A percentile compares a stretch with the other conserved stretches of the same genome.
phyloP scores from a whole-genome alignment of 2,329 filamentous ascomycete genomes.

The Chaetothyriales sp. region DNA sequence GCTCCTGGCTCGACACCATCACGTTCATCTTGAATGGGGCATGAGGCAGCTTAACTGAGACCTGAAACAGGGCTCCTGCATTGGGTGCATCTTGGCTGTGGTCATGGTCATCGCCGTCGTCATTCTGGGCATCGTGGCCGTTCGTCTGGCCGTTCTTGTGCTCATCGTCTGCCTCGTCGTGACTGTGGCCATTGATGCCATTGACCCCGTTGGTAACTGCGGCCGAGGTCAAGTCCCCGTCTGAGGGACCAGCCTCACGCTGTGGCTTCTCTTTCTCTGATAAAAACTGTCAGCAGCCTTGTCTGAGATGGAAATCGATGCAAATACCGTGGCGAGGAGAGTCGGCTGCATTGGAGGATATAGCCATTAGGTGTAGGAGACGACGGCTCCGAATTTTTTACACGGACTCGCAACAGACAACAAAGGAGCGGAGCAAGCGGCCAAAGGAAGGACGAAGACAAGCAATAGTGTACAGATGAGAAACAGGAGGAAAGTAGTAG shows the following conservation, averaged over 20 bases:
- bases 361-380: slow-evolving; percentile 5
- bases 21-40: slow-evolving; percentile 66
- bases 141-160: slow-evolving; percentile 5
- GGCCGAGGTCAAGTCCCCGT: not conserved
- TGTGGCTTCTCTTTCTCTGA: not conserved
- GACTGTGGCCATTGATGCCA: slow-evolving; percentile 8
- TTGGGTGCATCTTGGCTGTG: slow-evolving; percentile 12
- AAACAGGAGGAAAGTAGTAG: slow-evolving; percentile 1
- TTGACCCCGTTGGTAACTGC: slow-evolving; percentile 6
- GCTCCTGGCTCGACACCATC: slow-evolving; percentile 84
- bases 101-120: slow-evolving; percentile 13
- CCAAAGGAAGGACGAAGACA: slow-evolving; percentile 11
- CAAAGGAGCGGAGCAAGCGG: slow-evolving; percentile 1
- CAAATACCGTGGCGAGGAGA: not conserved
- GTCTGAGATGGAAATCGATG: not conserved
- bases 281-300: not conserved
- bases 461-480: slow-evolving; percentile 12
- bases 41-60: slow-evolving; percentile 71
- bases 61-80: slow-evolving; percentile 44
- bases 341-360: slow-evolving; percentile 15
- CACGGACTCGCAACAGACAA: not conserved
- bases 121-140: slow-evolving; percentile 8
- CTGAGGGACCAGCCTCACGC: not conserved
- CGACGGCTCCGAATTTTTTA: not conserved
- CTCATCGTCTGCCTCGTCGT: slow-evolving; percentile 8